phyloP scores from a whole-genome alignment of 345 rosid species.

The Anastatica hierochuntica region DNA sequence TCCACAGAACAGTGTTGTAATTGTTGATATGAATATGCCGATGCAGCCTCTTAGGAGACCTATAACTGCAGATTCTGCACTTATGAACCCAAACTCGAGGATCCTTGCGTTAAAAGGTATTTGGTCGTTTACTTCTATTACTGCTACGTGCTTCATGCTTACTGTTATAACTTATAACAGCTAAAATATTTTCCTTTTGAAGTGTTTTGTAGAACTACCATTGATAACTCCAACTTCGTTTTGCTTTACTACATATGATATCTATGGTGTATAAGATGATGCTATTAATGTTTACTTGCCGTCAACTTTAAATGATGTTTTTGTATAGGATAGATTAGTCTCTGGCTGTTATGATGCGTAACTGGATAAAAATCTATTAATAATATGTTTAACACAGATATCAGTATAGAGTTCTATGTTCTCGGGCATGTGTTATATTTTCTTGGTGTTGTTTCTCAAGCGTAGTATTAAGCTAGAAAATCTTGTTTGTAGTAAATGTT shows the following conservation, averaged over 20 bases:
- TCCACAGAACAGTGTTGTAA: slow-evolving; percentile 93
- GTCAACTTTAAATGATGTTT: not conserved
- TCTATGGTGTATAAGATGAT: not conserved
- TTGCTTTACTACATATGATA: not conserved
- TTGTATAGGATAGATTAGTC: not conserved
- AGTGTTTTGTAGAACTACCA: not conserved
- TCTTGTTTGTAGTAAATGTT: slow-evolving; percentile 1
- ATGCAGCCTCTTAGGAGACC: slow-evolving; percentile 94
- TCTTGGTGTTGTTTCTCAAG: slow-evolving; percentile 3
- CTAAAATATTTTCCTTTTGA: slow-evolving; percentile 9
- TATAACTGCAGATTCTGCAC: slow-evolving; percentile 90
- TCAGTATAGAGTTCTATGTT: not conserved
- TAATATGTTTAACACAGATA: not conserved
- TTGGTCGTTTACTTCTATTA: slow-evolving; percentile 3
- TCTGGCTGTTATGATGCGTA: not conserved
- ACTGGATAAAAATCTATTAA: not conserved
- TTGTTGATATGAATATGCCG: slow-evolving; percentile 88
- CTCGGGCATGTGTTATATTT: not conserved
- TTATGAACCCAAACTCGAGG: slow-evolving; percentile 84
- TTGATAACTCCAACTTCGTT: not conserved
- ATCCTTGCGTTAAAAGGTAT: slow-evolving; percentile 82
- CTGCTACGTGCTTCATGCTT: not conserved
- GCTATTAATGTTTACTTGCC: not conserved
- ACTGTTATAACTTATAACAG: not conserved
- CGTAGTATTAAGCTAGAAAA: not conserved